Evolutionary conservation across 352 stramenopile genomes (phyloP), one percentile per base, ranked within the genome.

Genomic region (Globisporangium splendens): DNA sequence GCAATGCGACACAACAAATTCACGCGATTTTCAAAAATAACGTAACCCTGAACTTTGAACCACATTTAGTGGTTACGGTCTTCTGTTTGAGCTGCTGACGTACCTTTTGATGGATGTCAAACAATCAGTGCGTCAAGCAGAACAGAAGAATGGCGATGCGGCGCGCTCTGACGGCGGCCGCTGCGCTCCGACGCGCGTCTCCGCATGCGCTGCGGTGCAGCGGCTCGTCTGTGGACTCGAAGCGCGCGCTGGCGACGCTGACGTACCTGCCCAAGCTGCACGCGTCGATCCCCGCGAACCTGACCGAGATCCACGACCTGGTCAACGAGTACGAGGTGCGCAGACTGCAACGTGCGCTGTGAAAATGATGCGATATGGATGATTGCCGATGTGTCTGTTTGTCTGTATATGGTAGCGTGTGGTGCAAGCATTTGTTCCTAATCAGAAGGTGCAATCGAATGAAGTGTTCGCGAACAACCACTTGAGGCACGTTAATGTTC

Each of bases 401-500:
- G 18, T 54, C 3, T 24, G 8, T 31, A 43, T 33, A 8, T 12
- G 10, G 44, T 42, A 88, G 78, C 63, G 67, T 22, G 63, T 71
- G n/a, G 70, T 77, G 51, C 46, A 66, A 28, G 65, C 62, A 13
- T 88, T 88, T 55, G 38, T 51, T 35, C 75, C 78, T n/a, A 78
- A 73, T 50, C 22, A 58, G 7, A 67, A 52, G 17, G 65, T 70
- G n/a, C 61, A 73, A 46, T 70, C 69, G 15, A 80, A 86, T 44
- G 79, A 87, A 28, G 76, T 91, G 14, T 91, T 91, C 38, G 75
- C 78, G 17, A 91, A 89, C 65, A 91, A 91, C 60, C 78, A 89
- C 50, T 51, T 91, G 52, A 59, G 72, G 78, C 84, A 59, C 28
- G 61, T 3, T 18, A 59, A 13, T 55, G 21, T 35, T 20, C 3